Evolutionary conservation across 202 grass and related monocot species (phyloP).

Genomic region (Setaria viridis): DNA sequence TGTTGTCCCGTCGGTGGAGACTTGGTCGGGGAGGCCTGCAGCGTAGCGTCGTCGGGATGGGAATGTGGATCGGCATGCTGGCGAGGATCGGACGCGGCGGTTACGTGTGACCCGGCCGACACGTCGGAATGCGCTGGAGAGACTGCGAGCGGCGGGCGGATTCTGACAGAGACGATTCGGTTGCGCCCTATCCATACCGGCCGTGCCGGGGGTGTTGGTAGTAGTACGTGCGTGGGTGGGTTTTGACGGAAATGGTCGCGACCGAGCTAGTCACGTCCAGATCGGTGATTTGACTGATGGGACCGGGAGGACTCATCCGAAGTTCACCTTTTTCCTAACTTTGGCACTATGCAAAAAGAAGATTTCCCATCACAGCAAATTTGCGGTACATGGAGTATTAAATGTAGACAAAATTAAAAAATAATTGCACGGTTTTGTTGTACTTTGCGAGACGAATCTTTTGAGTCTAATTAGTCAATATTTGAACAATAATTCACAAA

Average conservation of each 20-base stretch:
- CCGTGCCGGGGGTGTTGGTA: background rate
- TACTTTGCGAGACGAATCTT: no score
- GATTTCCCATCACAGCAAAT: no score
- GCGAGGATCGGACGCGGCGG: slow-evolving; percentile 36
- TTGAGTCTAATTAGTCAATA: no score
- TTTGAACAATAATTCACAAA: no score
- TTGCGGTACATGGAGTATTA: no score
- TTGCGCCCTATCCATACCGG: background rate
- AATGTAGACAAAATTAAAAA: no score
- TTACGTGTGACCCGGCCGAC: slow-evolving; percentile 28
- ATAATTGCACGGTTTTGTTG: no score
- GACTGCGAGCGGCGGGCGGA: slow-evolving; percentile 47
- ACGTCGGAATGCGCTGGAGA: slow-evolving; percentile 57
- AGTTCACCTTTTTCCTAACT: no score
- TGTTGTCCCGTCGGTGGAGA: background rate
- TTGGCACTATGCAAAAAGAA: no score
- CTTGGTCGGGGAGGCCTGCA: background rate
- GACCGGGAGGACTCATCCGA: no score
- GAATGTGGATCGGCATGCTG: background rate
- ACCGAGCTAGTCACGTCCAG: slow-evolving; percentile 19
- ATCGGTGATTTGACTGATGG: slow-evolving; percentile 20
- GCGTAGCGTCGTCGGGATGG: background rate
- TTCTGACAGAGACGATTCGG: slow-evolving; percentile 16
- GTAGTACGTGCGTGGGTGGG: background rate
- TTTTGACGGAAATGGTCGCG: background rate